Evolutionary conservation across 768 basidiomycete genomes (phyloP).

Genomic region (Suillus clintonianus): DNA sequence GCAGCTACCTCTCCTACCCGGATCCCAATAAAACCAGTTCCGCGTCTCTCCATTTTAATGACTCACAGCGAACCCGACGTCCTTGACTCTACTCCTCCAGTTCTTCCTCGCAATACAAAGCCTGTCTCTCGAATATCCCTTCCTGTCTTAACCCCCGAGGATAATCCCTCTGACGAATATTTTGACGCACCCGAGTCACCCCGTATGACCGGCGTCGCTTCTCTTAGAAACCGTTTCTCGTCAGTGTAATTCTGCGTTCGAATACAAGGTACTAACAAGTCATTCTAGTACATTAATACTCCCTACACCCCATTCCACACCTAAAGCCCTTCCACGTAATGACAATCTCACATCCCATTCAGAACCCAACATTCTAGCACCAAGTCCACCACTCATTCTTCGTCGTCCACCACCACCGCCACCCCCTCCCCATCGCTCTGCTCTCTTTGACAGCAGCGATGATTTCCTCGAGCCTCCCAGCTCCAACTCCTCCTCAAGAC

Average conservation of each 20-base stretch:
- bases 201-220: constrained; percentile 34
- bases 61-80: constrained; percentile 21
- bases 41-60: constrained; percentile 16
- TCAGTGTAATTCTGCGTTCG: constrained; percentile 40
- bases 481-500: constrained; percentile 21
- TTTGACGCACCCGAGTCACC: background rate
- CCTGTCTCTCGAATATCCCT: constrained; percentile 3
- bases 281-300: constrained; percentile 26
- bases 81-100: constrained; percentile 13
- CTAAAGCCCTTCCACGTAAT: constrained; percentile 11
- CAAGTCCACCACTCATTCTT: constrained; percentile 20
- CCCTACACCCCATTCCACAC: constrained; percentile 36
- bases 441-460: constrained; percentile 24
- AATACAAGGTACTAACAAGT: background rate
- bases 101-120: constrained; percentile 19
- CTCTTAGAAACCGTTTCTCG: constrained; percentile 48
- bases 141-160: background rate
- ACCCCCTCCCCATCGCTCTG: constrained; percentile 6
- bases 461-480: constrained; percentile 16
- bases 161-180: background rate
- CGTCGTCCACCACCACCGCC: constrained; percentile 19
- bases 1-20: constrained; percentile 14
- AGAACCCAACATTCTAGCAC: constrained; percentile 26
- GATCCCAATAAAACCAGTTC: constrained; percentile 16
- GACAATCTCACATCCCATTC: constrained; percentile 17